Evolutionary conservation across 176 grass and related monocot genomes (phyloP), one percentile per base, ranked within the genome.

Genomic region (Triticum dicoccoides): DNA sequence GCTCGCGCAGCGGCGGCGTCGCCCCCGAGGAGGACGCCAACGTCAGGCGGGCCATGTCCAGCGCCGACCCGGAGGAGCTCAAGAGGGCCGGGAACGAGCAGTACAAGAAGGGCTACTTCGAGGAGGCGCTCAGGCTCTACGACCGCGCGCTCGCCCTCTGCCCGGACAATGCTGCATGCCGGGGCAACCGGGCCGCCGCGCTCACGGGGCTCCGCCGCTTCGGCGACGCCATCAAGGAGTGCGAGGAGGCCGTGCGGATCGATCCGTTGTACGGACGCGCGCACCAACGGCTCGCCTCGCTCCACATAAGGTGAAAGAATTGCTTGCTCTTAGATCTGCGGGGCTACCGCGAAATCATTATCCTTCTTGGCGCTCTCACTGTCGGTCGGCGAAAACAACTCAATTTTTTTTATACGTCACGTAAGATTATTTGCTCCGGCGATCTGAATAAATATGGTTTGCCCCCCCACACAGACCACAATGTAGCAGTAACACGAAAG

Each of bases 181-280:
- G 90, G 44, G 93, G 89, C 80, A 99, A 99, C 89, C 92, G 94
- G 27, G 97, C 97, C 33, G 97, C 97, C 17, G 97, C 97, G 14
- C 92, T 99, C 59, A 96, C 87, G 2, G 92, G 94, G 3, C 91
- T 99, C 20, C 78, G 77, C 41, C 90, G 97, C 63, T 87, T 96
- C 38, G 92, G 77, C 4, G 94, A 96, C 61, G 97, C 97, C 1
- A 90, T 99, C 72, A 92, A 87, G 88, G 97, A 99, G 83, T 99
- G 94, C 65, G 85, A 94, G 80, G 94, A 99, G 89, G 90, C 97
- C 3, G 85, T 99, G 4, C 89, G 90, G 85, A 82, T 99, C 37
- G 92, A 99, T 91, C 97, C 97, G 1, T 89, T 78, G 8, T 96
- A 91, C 34, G 87, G 71, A 25, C 92, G 97, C 39, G 97, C 97